Conservation (phyloP, 352 stramenopile species). For the Saprolegnia diclina region DNA sequence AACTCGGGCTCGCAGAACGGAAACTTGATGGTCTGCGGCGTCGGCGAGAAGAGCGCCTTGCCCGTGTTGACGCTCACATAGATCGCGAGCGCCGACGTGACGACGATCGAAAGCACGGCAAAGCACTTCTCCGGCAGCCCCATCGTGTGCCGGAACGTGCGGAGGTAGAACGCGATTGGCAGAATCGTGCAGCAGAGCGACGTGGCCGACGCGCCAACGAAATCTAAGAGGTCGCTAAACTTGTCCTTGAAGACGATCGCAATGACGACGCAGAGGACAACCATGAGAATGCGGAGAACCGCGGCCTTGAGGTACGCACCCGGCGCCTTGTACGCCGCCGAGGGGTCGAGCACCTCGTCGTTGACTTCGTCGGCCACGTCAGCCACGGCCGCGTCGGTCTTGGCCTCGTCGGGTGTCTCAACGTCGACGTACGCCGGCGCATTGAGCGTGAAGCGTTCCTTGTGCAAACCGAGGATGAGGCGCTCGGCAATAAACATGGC, state of each 20-base stretch:
- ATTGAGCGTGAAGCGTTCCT: neutral
- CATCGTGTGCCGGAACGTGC: constrained; percentile 39
- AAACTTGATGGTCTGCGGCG: constrained; percentile 26
- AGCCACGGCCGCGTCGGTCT: neutral
- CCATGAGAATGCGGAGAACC: constrained; percentile 45
- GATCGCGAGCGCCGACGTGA: constrained; percentile 39
- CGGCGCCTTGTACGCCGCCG: constrained; percentile 4
- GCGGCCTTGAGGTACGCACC: constrained; percentile 16
- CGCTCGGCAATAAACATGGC: constrained; percentile 20
- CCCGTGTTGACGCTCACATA: constrained; percentile 37
- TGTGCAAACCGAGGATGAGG: constrained; percentile 25
- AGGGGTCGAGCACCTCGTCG: neutral
- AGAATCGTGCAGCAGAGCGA: constrained; percentile 60
- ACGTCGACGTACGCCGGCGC: neutral
- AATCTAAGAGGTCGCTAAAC: constrained; percentile 64
- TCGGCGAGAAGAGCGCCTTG: constrained; percentile 54
- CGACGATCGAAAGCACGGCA: constrained; percentile 35
- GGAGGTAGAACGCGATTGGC: constrained; percentile 63
- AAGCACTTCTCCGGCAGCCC: constrained; percentile 38
- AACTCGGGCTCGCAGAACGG: constrained; percentile 34
- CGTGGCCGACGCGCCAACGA: constrained; percentile 54
- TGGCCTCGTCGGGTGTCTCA: neutral
- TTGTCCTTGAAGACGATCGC: constrained; percentile 45
- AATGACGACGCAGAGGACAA: constrained; percentile 40
- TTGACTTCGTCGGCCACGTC: neutral